Conservation (phyloP, 805 yeast species). For the Sungouiozyma intestinalis region DNA sequence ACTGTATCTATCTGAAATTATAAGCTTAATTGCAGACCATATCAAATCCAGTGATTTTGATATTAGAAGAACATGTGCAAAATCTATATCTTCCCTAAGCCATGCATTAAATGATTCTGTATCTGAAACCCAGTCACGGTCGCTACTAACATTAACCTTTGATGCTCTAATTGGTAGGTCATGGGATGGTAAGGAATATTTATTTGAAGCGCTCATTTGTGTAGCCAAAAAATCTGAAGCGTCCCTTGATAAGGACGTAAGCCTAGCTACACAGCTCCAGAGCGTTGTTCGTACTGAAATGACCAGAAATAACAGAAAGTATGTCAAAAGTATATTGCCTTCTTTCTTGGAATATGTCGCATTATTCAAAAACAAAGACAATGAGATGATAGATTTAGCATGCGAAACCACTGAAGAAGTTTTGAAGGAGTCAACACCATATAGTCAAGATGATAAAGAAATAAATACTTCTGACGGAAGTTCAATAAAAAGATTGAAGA, state of each 20-base stretch:
- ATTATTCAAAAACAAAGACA: neutral
- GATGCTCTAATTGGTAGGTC: slow-evolving; percentile 65
- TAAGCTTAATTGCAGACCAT: slow-evolving; percentile 38
- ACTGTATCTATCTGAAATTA: slow-evolving; percentile 61
- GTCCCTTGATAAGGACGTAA: slow-evolving; percentile 21
- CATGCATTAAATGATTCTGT: slow-evolving; percentile 32
- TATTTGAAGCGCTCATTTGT: slow-evolving; percentile 59
- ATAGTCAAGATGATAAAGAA: slow-evolving; percentile 1
- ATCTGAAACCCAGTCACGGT: slow-evolving; percentile 21
- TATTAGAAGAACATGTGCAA: slow-evolving; percentile 61
- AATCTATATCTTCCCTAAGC: slow-evolving; percentile 51
- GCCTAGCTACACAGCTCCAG: slow-evolving; percentile 31
- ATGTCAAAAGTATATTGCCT: slow-evolving; percentile 37
- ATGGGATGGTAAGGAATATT: slow-evolving; percentile 79
- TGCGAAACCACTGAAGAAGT: neutral
- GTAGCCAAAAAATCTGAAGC: slow-evolving; percentile 39
- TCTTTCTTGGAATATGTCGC: slow-evolving; percentile 18
- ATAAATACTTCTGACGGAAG: slow-evolving; percentile 27
- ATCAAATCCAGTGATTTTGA: slow-evolving; percentile 50
- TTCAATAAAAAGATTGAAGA: slow-evolving; percentile 16
- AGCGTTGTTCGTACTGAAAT: slow-evolving; percentile 48
- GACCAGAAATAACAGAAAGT: slow-evolving; percentile 52
- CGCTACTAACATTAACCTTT: slow-evolving; percentile 43
- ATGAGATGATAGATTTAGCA: neutral
- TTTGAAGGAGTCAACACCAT: neutral